Base-by-base conservation (phyloP, 139 green algal genomes). In the Volvox reticuliferus region DNA sequence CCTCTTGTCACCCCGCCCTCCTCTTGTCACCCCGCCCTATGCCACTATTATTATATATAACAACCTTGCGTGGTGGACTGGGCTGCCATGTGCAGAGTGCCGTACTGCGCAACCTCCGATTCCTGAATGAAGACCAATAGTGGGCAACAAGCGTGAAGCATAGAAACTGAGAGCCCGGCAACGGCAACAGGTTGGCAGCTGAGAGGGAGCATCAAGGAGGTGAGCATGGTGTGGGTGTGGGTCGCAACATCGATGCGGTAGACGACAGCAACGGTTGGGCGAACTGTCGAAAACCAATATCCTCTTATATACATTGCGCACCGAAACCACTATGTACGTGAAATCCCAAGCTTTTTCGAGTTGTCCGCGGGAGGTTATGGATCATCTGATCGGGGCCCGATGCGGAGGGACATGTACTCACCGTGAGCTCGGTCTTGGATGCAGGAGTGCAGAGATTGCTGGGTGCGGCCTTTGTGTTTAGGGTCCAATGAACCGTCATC, bases 401-500 rank as follows among this genome's bases (percentile, higher is more conserved):
- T 84, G 20, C 22, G 79, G 16, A 84, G 37, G 18, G 37, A 9
- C 19, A 0, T 30, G 5, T 22, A 13, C 50, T 37, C 12, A 88
- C 82, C 82, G 1, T 63, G 32, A 88, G 82, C 62, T 20, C 13
- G 13, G 1, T 63, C n/a, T 30, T 33, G 33, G 16, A 35, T 21
- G 67, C 1, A 1, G 35, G 68, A 1, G 65, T 88, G 83, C 83
- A 79, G 33, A 32, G 32, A 32, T 79, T 77, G 36, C 28, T 12
- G 35, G 83, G 83, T 13, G 83, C 67, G 0, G 79, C 26, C 12
- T 28, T 73, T 55, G 50, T 50, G 79, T 86, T 86, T 44, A 86
- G 9, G 2, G 50, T 86, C 79, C 79, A 86, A 61, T 86, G 79
- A 1, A 86, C 12, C 24, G 55, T 86, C 50, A 86, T 24, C 79